Evolutionary conservation across 1,139 yeast species (phyloP).

Genomic region (Chernovozyma aurita): DNA sequence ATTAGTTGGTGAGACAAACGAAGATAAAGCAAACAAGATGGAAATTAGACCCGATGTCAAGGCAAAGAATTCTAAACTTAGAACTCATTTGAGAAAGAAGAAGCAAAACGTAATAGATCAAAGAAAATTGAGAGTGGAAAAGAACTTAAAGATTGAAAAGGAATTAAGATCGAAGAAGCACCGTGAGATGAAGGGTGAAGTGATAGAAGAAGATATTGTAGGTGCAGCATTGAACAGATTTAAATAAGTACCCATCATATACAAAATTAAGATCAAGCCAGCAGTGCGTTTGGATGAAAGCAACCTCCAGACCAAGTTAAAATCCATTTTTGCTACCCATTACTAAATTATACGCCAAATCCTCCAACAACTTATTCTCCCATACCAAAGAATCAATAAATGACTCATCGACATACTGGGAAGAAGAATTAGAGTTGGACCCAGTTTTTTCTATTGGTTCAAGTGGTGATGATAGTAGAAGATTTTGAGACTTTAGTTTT

Average conservation of each 20-base stretch:
- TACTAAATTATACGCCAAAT: slow-evolving; percentile 11
- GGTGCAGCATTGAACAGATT: slow-evolving; percentile 60
- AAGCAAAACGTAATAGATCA: slow-evolving; percentile 84
- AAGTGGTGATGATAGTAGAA: neutral
- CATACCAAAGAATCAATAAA: slow-evolving; percentile 17
- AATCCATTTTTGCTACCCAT: neutral
- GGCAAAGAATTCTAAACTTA: slow-evolving; percentile 79
- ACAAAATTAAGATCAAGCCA: no score
- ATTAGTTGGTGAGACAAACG: slow-evolving; percentile 32
- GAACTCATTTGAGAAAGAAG: slow-evolving; percentile 80
- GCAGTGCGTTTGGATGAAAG: no score
- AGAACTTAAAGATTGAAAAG: slow-evolving; percentile 71
- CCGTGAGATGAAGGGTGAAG: slow-evolving; percentile 46
- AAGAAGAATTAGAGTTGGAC: neutral
- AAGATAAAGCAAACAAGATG: slow-evolving; percentile 30
- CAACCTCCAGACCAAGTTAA: no score
- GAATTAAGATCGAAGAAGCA: slow-evolving; percentile 57
- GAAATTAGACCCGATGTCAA: slow-evolving; percentile 60
- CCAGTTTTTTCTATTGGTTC: slow-evolving; percentile 5
- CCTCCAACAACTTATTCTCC: slow-evolving; percentile 20
- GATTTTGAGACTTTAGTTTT: neutral
- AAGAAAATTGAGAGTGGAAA: slow-evolving; percentile 77
- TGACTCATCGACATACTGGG: slow-evolving; percentile 12
- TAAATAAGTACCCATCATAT: slow-evolving; percentile 24
- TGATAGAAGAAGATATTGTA: slow-evolving; percentile 48